A percentile compares a stretch with the other conserved stretches of the same genome.
Evolutionary conservation across 148 eudicot species (phyloP).

Genomic region (Suaeda aralocaspica): DNA sequence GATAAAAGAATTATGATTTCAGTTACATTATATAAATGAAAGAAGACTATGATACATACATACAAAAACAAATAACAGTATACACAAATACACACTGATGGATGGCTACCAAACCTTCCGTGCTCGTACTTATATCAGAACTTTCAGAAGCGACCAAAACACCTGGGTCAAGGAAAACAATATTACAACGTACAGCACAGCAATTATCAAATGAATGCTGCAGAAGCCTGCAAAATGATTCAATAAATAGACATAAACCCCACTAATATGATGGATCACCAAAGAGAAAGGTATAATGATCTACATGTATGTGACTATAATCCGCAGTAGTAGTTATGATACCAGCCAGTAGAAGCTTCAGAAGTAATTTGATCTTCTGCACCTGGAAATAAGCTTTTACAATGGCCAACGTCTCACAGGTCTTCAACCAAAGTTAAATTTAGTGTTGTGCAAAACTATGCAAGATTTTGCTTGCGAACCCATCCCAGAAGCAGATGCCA

Average conservation of each 20-base stretch:
- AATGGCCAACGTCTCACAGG: slow-evolving; percentile 1
- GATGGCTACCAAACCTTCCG: slow-evolving; percentile 18
- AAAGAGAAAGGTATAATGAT: slow-evolving; percentile 2
- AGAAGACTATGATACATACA: slow-evolving; percentile 21
- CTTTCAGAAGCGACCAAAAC: background rate
- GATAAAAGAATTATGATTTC: slow-evolving; percentile 24
- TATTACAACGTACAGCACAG: background rate
- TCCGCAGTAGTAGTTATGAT: background rate
- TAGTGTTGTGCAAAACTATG: slow-evolving; percentile 15
- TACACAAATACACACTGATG: slow-evolving; percentile 1
- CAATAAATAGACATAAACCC: background rate
- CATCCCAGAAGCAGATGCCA: background rate
- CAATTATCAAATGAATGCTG: background rate
- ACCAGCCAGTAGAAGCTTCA: slow-evolving; percentile 9
- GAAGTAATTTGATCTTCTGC: slow-evolving; percentile 2
- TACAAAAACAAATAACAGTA: slow-evolving; percentile 32
- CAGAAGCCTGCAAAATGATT: slow-evolving; percentile 14
- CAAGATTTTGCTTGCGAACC: background rate
- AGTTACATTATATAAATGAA: slow-evolving; percentile 21
- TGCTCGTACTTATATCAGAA: slow-evolving; percentile 14
- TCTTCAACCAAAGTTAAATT: background rate
- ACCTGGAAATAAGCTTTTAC: background rate
- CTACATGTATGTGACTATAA: slow-evolving; percentile 5
- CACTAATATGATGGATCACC: slow-evolving; percentile 7
- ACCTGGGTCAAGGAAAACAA: slow-evolving; percentile 1